Evolutionary conservation across 2,329 filamentous ascomycete genomes (phyloP), one percentile per base, ranked within the genome.

Genomic region (Coniochaeta sp.): DNA sequence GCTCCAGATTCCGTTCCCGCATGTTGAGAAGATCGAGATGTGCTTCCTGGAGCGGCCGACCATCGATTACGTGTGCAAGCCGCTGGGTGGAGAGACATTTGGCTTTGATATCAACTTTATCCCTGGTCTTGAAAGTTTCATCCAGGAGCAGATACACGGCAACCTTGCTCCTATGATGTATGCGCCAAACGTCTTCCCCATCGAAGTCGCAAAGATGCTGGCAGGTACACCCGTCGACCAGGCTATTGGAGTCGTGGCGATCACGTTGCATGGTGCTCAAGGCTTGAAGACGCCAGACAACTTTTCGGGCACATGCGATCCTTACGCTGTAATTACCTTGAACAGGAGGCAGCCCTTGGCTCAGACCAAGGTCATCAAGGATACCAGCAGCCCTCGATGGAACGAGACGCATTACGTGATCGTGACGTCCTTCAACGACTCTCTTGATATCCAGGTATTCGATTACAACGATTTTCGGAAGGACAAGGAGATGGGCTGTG

Each of bases 21-120:
- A 98, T 69, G 88, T 99, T 52, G 95, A 99, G 67, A 91, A 89
- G 66, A 83, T 98, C 50, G 95, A 99, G 68, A 91, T 99, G 77
- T 96, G 89, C 73, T 99, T 99, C 81, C 76, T 98, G 61, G 92
- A 92, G 65, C 86, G 87, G 34, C 95, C 95, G 2, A 87, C 84
- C 1, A 93, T 99, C 65, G 95, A 99, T 76, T 99, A 98, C 71
- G 93, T 96, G 61, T 97, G 95, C 82, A 99, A 99, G 74, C 95
- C 95, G 2, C 84, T 99, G 16, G 95, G 95, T 67, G 96, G 96
- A 62, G 95, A 99, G 62, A 93, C 84, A 2, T 91, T 99, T 65
- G 95, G 95, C 42, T 97, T 99, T 72, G 95, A 99, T 70, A 98
- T 99, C 81, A 98, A 97, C 77, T 97, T 99, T 75, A 96, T 99